phyloP scores from a whole-genome alignment of 495 filamentous ascomycete genomes.

The Lasiosphaeris hirsuta region DNA sequence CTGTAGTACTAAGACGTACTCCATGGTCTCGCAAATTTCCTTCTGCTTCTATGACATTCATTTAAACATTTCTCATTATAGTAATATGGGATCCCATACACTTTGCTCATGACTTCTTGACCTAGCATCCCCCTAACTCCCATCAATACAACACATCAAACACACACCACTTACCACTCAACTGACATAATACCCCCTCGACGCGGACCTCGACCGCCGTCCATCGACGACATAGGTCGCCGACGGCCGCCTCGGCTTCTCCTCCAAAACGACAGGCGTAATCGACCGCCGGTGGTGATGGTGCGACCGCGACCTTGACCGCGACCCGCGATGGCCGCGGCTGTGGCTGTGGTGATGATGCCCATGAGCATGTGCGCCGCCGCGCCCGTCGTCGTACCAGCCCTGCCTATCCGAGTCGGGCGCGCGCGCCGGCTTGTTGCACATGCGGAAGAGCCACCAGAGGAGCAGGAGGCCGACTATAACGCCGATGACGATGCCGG shows the following conservation, averaged over 20 bases:
- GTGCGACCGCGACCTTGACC: conserved; percentile 4
- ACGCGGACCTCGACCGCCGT: conserved; percentile 12
- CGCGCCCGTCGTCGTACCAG: conserved; percentile 25
- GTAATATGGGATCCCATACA: too few relatives aligned
- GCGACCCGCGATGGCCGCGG: conserved; percentile 9
- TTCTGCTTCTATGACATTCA: too few relatives aligned
- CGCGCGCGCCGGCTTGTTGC: conserved; percentile 1
- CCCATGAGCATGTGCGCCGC: background rate
- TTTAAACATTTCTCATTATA: too few relatives aligned
- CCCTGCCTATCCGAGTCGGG: conserved; percentile 22
- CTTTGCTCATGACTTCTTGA: background rate
- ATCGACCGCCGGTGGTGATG: conserved; percentile 3
- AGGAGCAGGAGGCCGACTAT: conserved; percentile 26
- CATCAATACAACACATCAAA: background rate
- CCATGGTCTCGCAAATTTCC: too few relatives aligned
- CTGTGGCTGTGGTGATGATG: conserved; percentile 12
- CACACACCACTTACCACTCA: background rate
- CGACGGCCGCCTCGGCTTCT: conserved; percentile 13
- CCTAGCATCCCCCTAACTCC: background rate
- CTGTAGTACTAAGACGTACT: too few relatives aligned
- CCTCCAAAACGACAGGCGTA: conserved; percentile 19
- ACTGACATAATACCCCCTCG: conserved; percentile 19
- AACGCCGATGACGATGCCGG: conserved; percentile 30
- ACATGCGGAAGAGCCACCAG: conserved; percentile 20
- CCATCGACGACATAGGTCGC: conserved; percentile 12